A percentile compares a stretch with the other conserved stretches of the same genome.
Conservation (phyloP, 371 early-diverging fungal genomes). For the Dichotomocladium elegans region DNA sequence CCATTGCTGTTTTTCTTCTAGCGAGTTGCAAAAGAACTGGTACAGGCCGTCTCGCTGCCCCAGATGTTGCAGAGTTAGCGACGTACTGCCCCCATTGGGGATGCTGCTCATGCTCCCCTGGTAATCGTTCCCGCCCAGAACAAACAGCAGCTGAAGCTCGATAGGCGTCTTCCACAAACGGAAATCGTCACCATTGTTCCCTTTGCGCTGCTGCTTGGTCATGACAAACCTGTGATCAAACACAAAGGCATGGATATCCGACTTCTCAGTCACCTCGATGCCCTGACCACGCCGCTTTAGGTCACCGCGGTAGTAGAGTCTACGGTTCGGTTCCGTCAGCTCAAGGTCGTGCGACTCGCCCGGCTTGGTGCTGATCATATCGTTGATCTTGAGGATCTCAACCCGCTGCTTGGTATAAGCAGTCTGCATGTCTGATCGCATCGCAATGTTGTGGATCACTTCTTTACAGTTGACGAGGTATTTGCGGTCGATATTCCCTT, state of each 20-base stretch:
- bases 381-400: slow-evolving; percentile 30
- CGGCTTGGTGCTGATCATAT: slow-evolving; percentile 44
- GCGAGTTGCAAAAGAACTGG: slow-evolving; percentile 46
- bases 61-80: slow-evolving; percentile 32
- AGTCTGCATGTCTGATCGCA: slow-evolving; percentile 32
- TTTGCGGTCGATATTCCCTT: slow-evolving; percentile 76
- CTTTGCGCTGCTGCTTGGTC: slow-evolving; percentile 65
- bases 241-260: slow-evolving; percentile 75
- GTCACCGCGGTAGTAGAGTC: slow-evolving; percentile 73
- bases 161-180: slow-evolving; percentile 67
- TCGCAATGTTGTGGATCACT: slow-evolving; percentile 37
- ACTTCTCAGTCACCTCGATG: slow-evolving; percentile 62
- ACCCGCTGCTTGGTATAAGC: slow-evolving; percentile 24
- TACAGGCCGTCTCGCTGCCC: slow-evolving; percentile 37
- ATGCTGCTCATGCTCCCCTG: slow-evolving; percentile 3
- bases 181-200: slow-evolving; percentile 53
- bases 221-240: slow-evolving; percentile 88
- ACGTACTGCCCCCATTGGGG: slow-evolving; percentile 3
- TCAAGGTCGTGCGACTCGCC: slow-evolving; percentile 63
- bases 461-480: slow-evolving; percentile 72
- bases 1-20: slow-evolving; percentile 82
- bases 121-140: slow-evolving; percentile 23
- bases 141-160: slow-evolving; percentile 56
- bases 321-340: slow-evolving; percentile 66
- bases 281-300: slow-evolving; percentile 68